Conservation (phyloP, 305 asterid genomes). For the Withania somnifera region DNA sequence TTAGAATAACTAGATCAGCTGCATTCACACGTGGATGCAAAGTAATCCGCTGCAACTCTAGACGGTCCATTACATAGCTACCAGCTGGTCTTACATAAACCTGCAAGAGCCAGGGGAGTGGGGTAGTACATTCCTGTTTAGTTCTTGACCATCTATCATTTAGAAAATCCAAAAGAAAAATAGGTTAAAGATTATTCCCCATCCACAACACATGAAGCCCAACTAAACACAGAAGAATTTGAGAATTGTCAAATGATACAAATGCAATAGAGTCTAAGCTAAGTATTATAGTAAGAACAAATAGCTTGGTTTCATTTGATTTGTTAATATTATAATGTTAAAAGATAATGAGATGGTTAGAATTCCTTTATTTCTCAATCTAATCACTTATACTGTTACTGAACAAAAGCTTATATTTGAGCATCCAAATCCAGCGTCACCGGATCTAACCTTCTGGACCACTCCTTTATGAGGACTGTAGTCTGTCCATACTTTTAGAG, state of each 20-base stretch:
- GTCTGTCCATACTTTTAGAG: background rate
- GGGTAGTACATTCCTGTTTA: background rate
- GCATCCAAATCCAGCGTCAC: background rate
- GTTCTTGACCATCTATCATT: background rate
- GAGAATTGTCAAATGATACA: background rate
- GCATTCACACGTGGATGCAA: constrained; percentile 48
- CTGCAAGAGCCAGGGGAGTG: constrained; percentile 21
- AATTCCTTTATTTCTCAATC: background rate
- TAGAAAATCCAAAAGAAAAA: background rate
- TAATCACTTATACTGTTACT: background rate
- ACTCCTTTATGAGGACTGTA: background rate
- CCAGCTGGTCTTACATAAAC: constrained; percentile 97
- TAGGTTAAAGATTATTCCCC: background rate
- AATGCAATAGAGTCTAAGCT: background rate
- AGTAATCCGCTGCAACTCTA: constrained; percentile 77
- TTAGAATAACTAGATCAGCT: constrained; percentile 69
- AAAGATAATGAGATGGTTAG: background rate
- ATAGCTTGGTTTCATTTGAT: background rate
- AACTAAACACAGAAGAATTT: background rate
- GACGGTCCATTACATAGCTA: constrained; percentile 84
- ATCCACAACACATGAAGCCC: background rate
- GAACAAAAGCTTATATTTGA: background rate
- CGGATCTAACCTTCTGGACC: background rate
- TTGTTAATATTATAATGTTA: background rate
- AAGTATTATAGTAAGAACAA: background rate